Evolutionary conservation across 495 filamentous ascomycete genomes (phyloP).

Genomic region (Margaritispora aquatica): DNA sequence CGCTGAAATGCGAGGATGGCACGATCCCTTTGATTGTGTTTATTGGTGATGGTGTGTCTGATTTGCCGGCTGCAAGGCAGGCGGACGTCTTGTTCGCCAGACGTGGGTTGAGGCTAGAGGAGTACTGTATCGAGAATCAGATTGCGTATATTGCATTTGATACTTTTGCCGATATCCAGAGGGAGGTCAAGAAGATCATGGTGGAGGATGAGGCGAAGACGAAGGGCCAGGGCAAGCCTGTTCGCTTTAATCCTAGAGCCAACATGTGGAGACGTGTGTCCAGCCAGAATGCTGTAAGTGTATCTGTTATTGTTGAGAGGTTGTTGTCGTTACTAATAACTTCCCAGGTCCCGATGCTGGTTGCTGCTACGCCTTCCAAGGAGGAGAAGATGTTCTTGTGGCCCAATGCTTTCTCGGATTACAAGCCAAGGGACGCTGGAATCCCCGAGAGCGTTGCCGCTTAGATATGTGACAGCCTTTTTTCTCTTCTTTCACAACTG

Average conservation of each 20-base stretch:
- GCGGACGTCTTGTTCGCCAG: conserved; percentile 74
- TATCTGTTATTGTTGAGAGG: neutral
- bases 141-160: conserved; percentile 61
- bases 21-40: conserved; percentile 68
- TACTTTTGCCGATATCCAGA: conserved; percentile 63
- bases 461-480: neutral
- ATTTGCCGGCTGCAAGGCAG: conserved; percentile 64
- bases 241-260: conserved; percentile 62
- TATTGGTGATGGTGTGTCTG: conserved; percentile 73
- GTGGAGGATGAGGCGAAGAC: conserved; percentile 60
- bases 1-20: conserved; percentile 47
- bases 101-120: conserved; percentile 59
- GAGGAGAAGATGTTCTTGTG: conserved; percentile 64
- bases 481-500: neutral
- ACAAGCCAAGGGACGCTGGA: conserved; percentile 6
- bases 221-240: conserved; percentile 53
- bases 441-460: conserved; percentile 16
- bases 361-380: conserved; percentile 47
- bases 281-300: conserved; percentile 37
- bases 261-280: conserved; percentile 65
- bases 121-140: conserved; percentile 60
- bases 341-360: conserved; percentile 43
- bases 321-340: neutral
- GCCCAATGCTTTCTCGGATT: conserved; percentile 54
- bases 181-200: conserved; percentile 53